These are phyloP conservation scores for Orychophragmus violaceus DNA, from an alignment of 345 rosid genomes.

Conservation along the genomic window DNA sequence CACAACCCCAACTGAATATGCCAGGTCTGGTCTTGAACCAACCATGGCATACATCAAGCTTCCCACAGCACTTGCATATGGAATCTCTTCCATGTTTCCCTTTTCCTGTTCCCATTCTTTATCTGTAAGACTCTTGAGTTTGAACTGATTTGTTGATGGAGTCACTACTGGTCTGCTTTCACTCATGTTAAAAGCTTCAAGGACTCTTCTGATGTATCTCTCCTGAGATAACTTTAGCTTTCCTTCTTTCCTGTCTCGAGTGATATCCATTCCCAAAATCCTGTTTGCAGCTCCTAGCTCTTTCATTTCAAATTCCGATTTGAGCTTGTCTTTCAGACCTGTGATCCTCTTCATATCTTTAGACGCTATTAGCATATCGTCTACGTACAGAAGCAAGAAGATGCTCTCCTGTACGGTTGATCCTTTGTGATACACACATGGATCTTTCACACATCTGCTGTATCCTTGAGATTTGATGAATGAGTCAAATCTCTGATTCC, in stretches of 20 bases:
- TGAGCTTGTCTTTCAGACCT: not conserved
- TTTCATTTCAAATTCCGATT: not conserved
- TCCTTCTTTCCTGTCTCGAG: no score
- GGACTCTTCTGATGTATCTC: not conserved
- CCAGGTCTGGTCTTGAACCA: not conserved
- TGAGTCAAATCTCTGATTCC: not conserved
- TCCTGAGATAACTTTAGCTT: not conserved
- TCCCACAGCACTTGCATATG: not conserved
- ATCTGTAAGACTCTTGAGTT: not conserved
- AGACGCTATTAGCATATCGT: not conserved
- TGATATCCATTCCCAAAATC: not conserved
- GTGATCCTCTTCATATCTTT: not conserved
- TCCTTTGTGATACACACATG: not conserved
- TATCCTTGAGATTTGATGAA: not conserved
- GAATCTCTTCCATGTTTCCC: not conserved
- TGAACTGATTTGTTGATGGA: not conserved
- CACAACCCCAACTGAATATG: not conserved
- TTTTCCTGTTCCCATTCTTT: not conserved
- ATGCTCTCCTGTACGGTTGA: not conserved
- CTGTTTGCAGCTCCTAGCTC: not conserved
- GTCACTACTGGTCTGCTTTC: not conserved
- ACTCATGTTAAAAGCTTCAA: not conserved
- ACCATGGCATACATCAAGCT: not conserved
- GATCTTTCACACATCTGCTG: not conserved
- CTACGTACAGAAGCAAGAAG: not conserved